Percentiles rank a stretch among this genome's conserved stretches.
Evolutionary conservation across 768 basidiomycete species (phyloP).

Genomic region (Pisolithus sp.): DNA sequence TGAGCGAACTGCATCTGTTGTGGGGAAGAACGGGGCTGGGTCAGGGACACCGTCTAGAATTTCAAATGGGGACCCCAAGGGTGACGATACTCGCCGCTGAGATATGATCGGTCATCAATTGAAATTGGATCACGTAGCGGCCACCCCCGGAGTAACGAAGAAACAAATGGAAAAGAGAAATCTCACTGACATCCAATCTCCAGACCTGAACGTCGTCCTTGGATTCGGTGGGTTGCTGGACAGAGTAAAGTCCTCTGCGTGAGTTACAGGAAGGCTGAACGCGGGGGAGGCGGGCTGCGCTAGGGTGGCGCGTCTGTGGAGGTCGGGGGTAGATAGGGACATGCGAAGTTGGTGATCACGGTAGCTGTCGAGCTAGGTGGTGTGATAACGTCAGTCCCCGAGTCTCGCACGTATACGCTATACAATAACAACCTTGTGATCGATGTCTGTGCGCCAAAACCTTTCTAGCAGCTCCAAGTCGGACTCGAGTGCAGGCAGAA

Average conservation of each 20-base stretch:
- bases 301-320: slow-evolving; percentile 18
- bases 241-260: slow-evolving; percentile 43
- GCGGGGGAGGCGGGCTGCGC: slow-evolving; percentile 1
- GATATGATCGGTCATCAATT: not conserved
- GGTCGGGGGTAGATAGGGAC: slow-evolving; percentile 29
- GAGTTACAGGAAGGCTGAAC: not conserved
- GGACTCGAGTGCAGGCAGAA: slow-evolving; percentile 52
- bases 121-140: slow-evolving; percentile 14
- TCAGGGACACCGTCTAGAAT: slow-evolving; percentile 13
- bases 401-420: slow-evolving; percentile 1
- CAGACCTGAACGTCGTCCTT: slow-evolving; percentile 56
- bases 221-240: slow-evolving; percentile 71
- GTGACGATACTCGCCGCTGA: not conserved
- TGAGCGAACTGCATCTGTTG: slow-evolving; percentile 55
- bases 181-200: slow-evolving; percentile 69
- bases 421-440: slow-evolving; percentile 16
- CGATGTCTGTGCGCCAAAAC: slow-evolving; percentile 40
- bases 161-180: slow-evolving; percentile 7
- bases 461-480: slow-evolving; percentile 60
- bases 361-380: slow-evolving; percentile 12
- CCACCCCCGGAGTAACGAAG: not conserved
- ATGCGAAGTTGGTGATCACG: slow-evolving; percentile 23
- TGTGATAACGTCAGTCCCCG: not conserved
- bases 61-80: slow-evolving; percentile 14
- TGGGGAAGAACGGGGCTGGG: not conserved